A percentile compares a stretch with the other conserved stretches of the same genome.
These are phyloP conservation scores for Populus hybrid DNA, from an alignment of 441 rosid genomes.

Conservation along the genomic window DNA sequence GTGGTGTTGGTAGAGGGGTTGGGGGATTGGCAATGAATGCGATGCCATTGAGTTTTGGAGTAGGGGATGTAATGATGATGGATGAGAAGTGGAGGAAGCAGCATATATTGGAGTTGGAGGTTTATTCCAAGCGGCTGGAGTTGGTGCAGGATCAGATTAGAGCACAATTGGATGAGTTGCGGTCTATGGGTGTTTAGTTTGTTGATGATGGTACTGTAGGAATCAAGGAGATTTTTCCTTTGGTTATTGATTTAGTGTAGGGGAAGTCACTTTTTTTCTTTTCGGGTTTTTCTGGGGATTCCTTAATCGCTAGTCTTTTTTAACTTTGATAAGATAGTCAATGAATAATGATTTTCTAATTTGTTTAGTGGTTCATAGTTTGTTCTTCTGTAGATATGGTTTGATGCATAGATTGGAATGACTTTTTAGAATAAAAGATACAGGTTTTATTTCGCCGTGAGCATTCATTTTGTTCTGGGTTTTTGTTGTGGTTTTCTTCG, in stretches of 20 bases:
- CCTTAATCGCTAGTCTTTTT: slow-evolving; percentile 9
- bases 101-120: slow-evolving; percentile 93
- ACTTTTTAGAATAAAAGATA: slow-evolving; percentile 25
- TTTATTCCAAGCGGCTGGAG: slow-evolving; percentile 74
- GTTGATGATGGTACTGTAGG: not conserved
- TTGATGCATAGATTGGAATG: slow-evolving; percentile 31
- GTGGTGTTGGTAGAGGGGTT: slow-evolving; percentile 7
- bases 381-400: slow-evolving; percentile 35
- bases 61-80: slow-evolving; percentile 36
- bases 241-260: slow-evolving; percentile 17
- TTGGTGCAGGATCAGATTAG: too few relatives aligned
- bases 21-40: slow-evolving; percentile 45
- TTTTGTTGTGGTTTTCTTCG: not conserved
- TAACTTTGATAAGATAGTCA: slow-evolving; percentile 28
- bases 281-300: not conserved
- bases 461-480: not conserved
- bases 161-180: slow-evolving; percentile 71
- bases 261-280: slow-evolving; percentile 24
- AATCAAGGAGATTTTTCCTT: not conserved
- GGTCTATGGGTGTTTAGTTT: slow-evolving; percentile 49
- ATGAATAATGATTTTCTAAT: slow-evolving; percentile 42
- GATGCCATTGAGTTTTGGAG: slow-evolving; percentile 41
- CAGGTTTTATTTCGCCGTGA: not conserved
- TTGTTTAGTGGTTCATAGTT: slow-evolving; percentile 23
- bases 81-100: slow-evolving; percentile 97